A percentile compares a stretch with the other conserved stretches of the same genome.
Conservation (phyloP, 257 asterid genomes). For the Nicotiana attenuata region DNA sequence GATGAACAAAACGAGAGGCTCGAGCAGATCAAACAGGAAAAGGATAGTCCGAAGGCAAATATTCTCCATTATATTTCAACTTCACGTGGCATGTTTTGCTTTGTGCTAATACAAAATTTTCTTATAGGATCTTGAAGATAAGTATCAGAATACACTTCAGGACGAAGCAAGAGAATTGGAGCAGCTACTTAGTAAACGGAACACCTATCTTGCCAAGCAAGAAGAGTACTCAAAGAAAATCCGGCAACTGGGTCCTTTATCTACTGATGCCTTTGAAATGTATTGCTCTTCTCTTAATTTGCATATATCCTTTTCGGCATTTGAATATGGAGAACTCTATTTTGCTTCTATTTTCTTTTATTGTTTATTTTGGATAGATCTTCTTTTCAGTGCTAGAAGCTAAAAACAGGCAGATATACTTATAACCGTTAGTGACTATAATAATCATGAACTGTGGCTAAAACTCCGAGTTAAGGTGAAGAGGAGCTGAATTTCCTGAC, state of each 20-base stretch:
- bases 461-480: background rate
- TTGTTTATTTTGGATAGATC: background rate
- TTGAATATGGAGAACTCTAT: constrained; percentile 8
- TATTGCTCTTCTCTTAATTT: constrained; percentile 32
- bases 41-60: constrained; percentile 67
- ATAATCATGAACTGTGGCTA: background rate
- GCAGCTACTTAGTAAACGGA: constrained; percentile 70
- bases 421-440: background rate
- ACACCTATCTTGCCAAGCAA: constrained; percentile 70
- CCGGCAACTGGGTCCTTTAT: constrained; percentile 91
- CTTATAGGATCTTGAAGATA: constrained; percentile 61
- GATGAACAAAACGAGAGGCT: constrained; percentile 48
- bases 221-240: constrained; percentile 88
- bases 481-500: background rate
- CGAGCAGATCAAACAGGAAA: constrained; percentile 64
- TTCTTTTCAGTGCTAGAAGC: background rate
- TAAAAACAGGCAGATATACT: background rate
- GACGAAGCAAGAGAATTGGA: constrained; percentile 88
- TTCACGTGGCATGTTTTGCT: constrained; percentile 12
- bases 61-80: constrained; percentile 10
- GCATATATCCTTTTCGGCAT: background rate
- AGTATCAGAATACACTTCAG: constrained; percentile 64
- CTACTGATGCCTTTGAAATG: constrained; percentile 98
- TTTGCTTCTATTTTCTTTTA: background rate
- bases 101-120: constrained; percentile 9